Evolutionary conservation across 495 filamentous ascomycete species (phyloP), one percentile per base, ranked within the genome.

Genomic region (Glonium stellatum): DNA sequence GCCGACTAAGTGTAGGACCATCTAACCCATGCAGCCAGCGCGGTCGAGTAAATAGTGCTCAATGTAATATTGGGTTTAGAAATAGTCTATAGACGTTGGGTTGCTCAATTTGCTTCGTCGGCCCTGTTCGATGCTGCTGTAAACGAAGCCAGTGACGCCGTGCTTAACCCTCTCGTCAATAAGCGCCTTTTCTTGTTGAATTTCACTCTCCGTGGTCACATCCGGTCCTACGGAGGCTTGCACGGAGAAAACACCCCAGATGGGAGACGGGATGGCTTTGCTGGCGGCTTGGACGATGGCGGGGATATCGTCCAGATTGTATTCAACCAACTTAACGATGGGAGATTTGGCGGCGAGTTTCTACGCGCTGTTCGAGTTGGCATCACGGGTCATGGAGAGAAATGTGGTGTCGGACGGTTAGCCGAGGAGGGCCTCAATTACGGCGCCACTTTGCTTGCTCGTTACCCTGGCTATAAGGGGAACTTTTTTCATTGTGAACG

Each of bases 381-480:
- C 57, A 58, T 87, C 77, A 48, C 87, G 84, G 0, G 87, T 90
- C 13, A 90, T 74, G 19, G 84, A 88, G 15, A 90, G 79, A 64
- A 91, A 83, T 53, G 82, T 78, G 70, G 85, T 76, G 23, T 74
- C 44, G 15, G 72, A 57, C 3, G 61, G 48, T 42, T 73, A 71
- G 25, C 70, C 61, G 13, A 85, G 71, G 35, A 90, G 80, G 53
- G 77, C 79, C 4, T 79, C 70, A 65, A 91, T 75, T 36, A 85
- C 71, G 12, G 79, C 76, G 27, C 83, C 79, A 57, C 88, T 87
- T 70, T 90, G 88, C 61, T 87, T 81, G 68, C 86, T 86, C 0
- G 85, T 91, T 4, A 84, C 87, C 19, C 87, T 87, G 21, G 85
- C 83, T 58, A 90, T 69, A 47, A 88, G 78, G 54, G 87, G n/a